Evolutionary conservation across 2,329 filamentous ascomycete genomes (phyloP).

Genomic region (Cryphonectria naterciae): DNA sequence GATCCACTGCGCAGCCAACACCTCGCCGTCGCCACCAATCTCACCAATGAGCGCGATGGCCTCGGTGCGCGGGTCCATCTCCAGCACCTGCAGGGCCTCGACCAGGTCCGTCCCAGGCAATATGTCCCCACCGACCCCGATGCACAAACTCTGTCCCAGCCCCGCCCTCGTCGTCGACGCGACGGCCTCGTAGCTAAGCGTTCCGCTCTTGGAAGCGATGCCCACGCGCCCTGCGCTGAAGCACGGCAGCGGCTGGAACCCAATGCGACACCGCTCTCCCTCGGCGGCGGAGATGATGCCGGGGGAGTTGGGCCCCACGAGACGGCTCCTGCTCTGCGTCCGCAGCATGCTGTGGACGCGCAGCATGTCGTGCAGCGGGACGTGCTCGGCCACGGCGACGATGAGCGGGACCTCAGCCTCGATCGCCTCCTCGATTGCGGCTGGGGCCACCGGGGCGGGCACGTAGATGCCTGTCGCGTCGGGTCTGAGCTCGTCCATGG

Average conservation of each 20-base stretch:
- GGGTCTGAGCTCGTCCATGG: slow-evolving; percentile 71
- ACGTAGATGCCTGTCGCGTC: slow-evolving; percentile 82
- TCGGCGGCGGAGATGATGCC: slow-evolving; percentile 79
- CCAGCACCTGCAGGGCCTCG: slow-evolving; percentile 70
- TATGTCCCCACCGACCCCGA: slow-evolving; percentile 78
- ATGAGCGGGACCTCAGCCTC: slow-evolving; percentile 79
- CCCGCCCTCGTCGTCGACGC: slow-evolving; percentile 75
- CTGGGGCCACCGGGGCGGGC: slow-evolving; percentile 71
- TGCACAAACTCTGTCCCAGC: slow-evolving; percentile 75
- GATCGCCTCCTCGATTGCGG: slow-evolving; percentile 78
- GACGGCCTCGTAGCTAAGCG: slow-evolving; percentile 79
- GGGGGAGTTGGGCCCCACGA: slow-evolving; percentile 81
- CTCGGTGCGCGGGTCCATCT: slow-evolving; percentile 68
- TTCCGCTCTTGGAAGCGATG: slow-evolving; percentile 80
- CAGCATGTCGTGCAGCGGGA: slow-evolving; percentile 78
- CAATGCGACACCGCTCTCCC: slow-evolving; percentile 66
- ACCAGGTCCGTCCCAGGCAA: slow-evolving; percentile 75
- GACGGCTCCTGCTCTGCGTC: slow-evolving; percentile 71
- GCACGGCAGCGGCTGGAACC: slow-evolving; percentile 76
- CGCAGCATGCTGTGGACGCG: slow-evolving; percentile 70
- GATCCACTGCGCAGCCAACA: slow-evolving; percentile 76
- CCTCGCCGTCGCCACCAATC: slow-evolving; percentile 70
- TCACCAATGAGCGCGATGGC: slow-evolving; percentile 76
- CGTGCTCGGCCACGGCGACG: slow-evolving; percentile 79
- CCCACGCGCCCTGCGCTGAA: slow-evolving; percentile 74